These are phyloP conservation scores for Acacia pycnantha DNA, from an alignment of 331 rosid genomes.

Conservation along the genomic window DNA sequence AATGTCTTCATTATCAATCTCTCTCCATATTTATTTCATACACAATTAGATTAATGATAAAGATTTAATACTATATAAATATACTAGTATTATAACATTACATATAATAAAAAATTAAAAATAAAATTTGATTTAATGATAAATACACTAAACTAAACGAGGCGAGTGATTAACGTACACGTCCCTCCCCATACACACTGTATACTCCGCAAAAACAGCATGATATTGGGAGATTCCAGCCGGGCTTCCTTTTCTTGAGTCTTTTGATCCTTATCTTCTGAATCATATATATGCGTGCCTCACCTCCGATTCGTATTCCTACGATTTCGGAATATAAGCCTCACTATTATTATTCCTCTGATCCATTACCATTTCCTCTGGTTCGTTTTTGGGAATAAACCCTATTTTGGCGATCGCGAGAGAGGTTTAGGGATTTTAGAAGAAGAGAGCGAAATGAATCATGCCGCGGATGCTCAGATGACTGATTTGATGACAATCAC, in stretches of 20 bases:
- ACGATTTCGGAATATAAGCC: not conserved
- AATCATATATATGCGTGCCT: not conserved
- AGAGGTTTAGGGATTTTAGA: not conserved
- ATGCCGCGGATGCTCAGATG: constrained; percentile 56
- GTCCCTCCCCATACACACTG: too few species aligned
- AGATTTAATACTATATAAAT: too few species aligned
- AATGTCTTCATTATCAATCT: too few species aligned
- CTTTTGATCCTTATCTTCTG: not conserved
- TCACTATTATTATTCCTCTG: not conserved
- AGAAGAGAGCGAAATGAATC: constrained; percentile 57
- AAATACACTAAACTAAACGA: too few species aligned
- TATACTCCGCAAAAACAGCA: not conserved
- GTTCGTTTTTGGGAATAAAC: not conserved
- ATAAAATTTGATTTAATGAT: too few species aligned
- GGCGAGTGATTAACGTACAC: too few species aligned
- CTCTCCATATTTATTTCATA: too few species aligned
- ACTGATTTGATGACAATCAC: constrained; percentile 97
- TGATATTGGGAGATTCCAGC: not conserved
- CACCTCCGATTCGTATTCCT: not conserved
- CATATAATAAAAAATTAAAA: too few species aligned
- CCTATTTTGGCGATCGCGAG: not conserved
- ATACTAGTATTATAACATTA: too few species aligned
- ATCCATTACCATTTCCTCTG: not conserved
- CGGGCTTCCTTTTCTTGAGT: not conserved
- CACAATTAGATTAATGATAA: too few species aligned